These are phyloP conservation scores for Aurantiochytrium sp. DNA, from an alignment of 108 stramenopile species.

Conservation along the genomic window DNA sequence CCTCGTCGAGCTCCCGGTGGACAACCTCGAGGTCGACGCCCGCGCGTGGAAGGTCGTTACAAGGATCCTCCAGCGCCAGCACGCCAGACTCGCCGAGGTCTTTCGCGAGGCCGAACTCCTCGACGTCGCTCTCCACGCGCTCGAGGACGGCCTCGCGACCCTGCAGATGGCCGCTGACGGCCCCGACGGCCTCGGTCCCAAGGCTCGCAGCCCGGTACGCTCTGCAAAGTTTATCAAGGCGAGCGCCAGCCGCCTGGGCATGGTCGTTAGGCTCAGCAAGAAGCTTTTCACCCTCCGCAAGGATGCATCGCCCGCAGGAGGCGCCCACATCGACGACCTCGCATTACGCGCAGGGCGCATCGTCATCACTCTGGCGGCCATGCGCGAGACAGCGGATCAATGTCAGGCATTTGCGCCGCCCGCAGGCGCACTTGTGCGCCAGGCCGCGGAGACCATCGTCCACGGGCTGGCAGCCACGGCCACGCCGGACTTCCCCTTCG, in stretches of 20 bases:
- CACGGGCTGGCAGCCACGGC: not conserved
- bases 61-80: not conserved
- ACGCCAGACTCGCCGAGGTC: not conserved
- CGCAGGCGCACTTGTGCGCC: not conserved
- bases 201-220: not conserved
- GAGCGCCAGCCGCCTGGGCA: not conserved
- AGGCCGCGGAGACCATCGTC: not conserved
- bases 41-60: not conserved
- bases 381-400: not conserved
- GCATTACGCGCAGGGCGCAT: not conserved
- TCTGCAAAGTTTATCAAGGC: not conserved
- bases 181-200: not conserved
- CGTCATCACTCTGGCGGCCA: not conserved
- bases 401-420: not conserved
- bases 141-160: constrained; percentile 5
- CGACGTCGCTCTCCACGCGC: not conserved
- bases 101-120: not conserved
- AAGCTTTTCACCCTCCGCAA: not conserved
- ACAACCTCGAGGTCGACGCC: not conserved
- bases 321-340: not conserved
- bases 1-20: not conserved
- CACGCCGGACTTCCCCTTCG: not conserved
- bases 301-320: not conserved
- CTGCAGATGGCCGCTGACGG: not conserved
- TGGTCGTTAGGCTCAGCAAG: not conserved